Percentiles rank a stretch among this genome's conserved stretches.
Conservation (phyloP, 2,329 filamentous ascomycete genomes). For the Amesomyces nigricolor region DNA sequence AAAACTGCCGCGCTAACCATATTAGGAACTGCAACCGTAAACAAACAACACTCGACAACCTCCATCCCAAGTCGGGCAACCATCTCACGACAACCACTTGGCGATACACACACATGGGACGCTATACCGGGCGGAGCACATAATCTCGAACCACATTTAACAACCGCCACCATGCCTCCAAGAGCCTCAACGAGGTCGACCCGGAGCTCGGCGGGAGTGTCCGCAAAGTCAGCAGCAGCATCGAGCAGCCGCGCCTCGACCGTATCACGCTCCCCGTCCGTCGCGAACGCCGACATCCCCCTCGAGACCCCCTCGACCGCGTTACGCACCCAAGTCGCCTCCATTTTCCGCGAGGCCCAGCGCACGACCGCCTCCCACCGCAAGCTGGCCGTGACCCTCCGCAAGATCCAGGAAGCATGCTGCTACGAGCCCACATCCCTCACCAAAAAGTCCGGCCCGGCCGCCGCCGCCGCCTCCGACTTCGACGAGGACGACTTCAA, state of each 20-base stretch:
- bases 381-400: conserved; percentile 79
- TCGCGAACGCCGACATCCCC: conserved; percentile 48
- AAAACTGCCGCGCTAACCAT: conserved; percentile 15
- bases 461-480: conserved; percentile 52
- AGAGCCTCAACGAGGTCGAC: conserved; percentile 43
- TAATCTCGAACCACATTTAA: neutral
- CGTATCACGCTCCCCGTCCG: conserved; percentile 43
- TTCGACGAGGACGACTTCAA: conserved; percentile 87
- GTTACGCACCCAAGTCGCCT: conserved; percentile 67
- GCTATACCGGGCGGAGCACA: neutral
- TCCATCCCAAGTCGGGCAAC: neutral
- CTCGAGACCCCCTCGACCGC: conserved; percentile 65
- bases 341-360: conserved; percentile 76
- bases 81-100: conserved; percentile 2
- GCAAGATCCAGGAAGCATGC: conserved; percentile 87
- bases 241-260: conserved; percentile 36
- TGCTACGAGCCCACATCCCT: conserved; percentile 54
- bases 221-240: conserved; percentile 33
- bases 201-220: conserved; percentile 32
- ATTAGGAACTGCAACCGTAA: conserved; percentile 20
- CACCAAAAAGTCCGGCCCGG: conserved; percentile 44
- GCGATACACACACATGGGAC: conserved; percentile 1
- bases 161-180: conserved; percentile 43
- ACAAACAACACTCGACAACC: conserved; percentile 22
- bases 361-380: conserved; percentile 83